Evolutionary conservation across 805 yeast genomes (phyloP).

Genomic region (Spathaspora gorwiae): DNA sequence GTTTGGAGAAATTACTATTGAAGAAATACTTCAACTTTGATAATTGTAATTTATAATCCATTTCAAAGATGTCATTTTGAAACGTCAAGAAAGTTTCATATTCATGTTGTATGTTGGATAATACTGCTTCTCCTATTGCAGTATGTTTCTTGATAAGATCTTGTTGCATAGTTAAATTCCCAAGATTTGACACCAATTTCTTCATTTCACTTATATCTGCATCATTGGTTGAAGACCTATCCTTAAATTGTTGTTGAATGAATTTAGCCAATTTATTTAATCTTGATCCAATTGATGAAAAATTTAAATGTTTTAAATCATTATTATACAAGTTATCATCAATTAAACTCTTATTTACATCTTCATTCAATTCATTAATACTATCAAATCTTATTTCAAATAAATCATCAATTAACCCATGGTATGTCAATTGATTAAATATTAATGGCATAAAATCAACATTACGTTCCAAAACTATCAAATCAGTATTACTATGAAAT

Average conservation of each 20-base stretch:
- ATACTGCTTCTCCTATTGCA: slow-evolving; percentile 59
- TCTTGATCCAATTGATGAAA: slow-evolving; percentile 71
- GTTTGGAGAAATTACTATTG: slow-evolving; percentile 27
- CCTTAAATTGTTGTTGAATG: slow-evolving; percentile 57
- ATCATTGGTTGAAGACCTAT: slow-evolving; percentile 12
- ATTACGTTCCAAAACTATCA: slow-evolving; percentile 75
- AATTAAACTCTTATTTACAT: slow-evolving; percentile 3
- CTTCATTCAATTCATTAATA: slow-evolving; percentile 10
- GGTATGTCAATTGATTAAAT: slow-evolving; percentile 72
- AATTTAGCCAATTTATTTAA: slow-evolving; percentile 67
- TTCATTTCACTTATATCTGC: slow-evolving; percentile 48
- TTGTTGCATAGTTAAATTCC: slow-evolving; percentile 63
- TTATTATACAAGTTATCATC: slow-evolving; percentile 19
- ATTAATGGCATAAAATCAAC: slow-evolving; percentile 69
- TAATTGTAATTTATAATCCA: slow-evolving; percentile 32
- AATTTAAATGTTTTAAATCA: slow-evolving; percentile 60
- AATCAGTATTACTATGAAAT: slow-evolving; percentile 54
- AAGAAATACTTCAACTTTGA: slow-evolving; percentile 35
- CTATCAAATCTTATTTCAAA: slow-evolving; percentile 46
- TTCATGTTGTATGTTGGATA: slow-evolving; percentile 40
- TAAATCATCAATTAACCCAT: slow-evolving; percentile 76
- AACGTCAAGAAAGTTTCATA: slow-evolving; percentile 50
- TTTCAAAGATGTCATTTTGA: slow-evolving; percentile 64
- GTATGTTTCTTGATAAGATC: slow-evolving; percentile 71
- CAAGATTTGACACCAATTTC: slow-evolving; percentile 64